phyloP scores from a whole-genome alignment of 768 basidiomycete genomes.

The Goffeauzyma gilvescens region DNA sequence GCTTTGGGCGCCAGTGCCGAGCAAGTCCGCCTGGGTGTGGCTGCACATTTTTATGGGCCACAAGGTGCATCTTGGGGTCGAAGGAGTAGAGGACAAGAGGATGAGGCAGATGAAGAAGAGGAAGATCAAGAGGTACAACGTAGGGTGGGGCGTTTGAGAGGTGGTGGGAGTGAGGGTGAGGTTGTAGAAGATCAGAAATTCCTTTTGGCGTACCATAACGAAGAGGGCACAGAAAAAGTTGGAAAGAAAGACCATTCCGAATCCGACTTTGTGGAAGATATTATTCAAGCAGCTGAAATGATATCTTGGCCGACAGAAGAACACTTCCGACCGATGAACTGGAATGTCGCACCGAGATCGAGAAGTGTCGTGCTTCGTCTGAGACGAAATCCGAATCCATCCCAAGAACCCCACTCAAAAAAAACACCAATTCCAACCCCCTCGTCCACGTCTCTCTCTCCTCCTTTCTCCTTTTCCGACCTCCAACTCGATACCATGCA shows the following conservation, averaged over 20 bases:
- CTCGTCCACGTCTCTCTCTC: neutral
- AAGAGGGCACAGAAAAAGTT: neutral
- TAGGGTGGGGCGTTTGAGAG: no score
- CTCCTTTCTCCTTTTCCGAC: neutral
- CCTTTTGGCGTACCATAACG: no score
- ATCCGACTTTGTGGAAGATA: no score
- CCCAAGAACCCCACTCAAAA: neutral
- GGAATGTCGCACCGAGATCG: conserved; percentile 8
- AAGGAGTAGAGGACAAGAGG: neutral
- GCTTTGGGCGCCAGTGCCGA: conserved; percentile 5
- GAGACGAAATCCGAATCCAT: neutral
- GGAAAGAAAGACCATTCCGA: no score
- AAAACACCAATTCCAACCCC: neutral
- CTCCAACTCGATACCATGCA: conserved; percentile 16
- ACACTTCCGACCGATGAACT: conserved; percentile 5
- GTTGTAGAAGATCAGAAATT: no score
- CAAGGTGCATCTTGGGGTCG: neutral
- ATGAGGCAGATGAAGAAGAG: neutral
- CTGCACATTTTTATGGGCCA: conserved; percentile 1
- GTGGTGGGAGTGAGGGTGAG: no score
- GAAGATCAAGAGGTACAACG: neutral
- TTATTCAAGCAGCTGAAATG: no score
- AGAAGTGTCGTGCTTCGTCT: conserved; percentile 2
- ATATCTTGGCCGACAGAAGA: conserved; percentile 7
- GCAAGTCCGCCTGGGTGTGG: conserved; percentile 2